Base-by-base conservation (phyloP, 371 early-diverging fungal species). In the Massospora cicadina region DNA sequence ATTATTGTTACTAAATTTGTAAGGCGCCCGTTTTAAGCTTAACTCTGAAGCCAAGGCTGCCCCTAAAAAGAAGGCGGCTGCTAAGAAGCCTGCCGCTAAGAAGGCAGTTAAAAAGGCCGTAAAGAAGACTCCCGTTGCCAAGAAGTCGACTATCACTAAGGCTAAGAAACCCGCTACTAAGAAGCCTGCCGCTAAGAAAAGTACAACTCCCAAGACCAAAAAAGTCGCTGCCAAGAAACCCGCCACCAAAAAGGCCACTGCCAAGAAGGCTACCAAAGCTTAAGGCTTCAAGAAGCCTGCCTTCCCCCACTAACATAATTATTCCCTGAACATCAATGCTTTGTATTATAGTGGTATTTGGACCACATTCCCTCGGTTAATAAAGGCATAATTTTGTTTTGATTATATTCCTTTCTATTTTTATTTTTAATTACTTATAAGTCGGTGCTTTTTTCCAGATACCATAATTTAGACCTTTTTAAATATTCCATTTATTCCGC, bases 1-100 rank as follows among this genome's bases (percentile, higher is more conserved):
- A 55, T 76, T 86, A 66, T 87, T 87, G 76, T 73, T 89, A 62
- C 79, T 74, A 68, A 85, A 84, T 67, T 73, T 71, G 65, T 69
- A 71, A 64, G 73, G 72, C 64, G 33, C 70, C 28, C 71, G 71
- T 65, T 69, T 66, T 66, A 68, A 68, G 65, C 76, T 75, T 69
- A 72, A 74, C 68, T 57, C 78, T 63, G 74, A 72, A 31, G 63
- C 71, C 53, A 72, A 72, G 69, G 67, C 67, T 58, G 70, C 72
- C 30, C 65, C 74, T 60, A 57, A 76, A 64, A 65, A 71, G 72
- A 76, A 77, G 69, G 71, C 75, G 55, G 68, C 74, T 63, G 72
- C 81, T 64, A 79, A 79, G 77, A 78, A 76, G 73, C 69, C 73
- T 55, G 67, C 66, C 33, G 71, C 81, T 63, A 79, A 78, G 76